Evolutionary conservation across 1,284 basidiomycete genomes (phyloP), one percentile per base, ranked within the genome.

Genomic region (Golubevia sp.): DNA sequence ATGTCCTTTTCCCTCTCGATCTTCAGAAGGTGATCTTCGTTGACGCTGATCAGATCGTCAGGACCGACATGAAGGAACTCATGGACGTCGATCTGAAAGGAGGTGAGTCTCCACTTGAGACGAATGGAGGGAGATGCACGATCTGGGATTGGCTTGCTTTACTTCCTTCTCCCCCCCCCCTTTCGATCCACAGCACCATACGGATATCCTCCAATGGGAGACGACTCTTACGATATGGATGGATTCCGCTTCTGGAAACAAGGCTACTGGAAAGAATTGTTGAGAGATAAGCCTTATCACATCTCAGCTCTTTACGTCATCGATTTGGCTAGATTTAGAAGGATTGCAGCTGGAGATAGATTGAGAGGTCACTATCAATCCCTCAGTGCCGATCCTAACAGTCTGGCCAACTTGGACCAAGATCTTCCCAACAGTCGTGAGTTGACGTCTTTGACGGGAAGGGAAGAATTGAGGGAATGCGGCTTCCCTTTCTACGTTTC

Each of bases 21-120:
- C 88, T 99, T 58, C 93, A 96, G 86, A 96, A 97, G 82, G 94
- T 99, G 65, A 96, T 99, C 73, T 99, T 99, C 83, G 96, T 99
- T 50, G 96, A 99, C 79, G 96, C 96, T 1, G 85, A 86, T 60
- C 85, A 25, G 79, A 98, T 99, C 65, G 94, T 99, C 5, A 89
- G 97, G 4, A 89, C 93, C n/a, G 96, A 99, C 84, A 85, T 99
- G 74, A 90, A 94, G 82, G 93, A 97, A 80, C 87, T 99, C 7
- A 91, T 97, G 8, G 91, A 97, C 72, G 84, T 97, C 56, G 92
- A 99, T 81, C 86, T 99, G 11, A 88, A 93, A 50, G 94, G 94
- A 0, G 67, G 66, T 18, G 67, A 63, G 61, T 30, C 44, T 21
- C 5, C 24, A 20, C 30, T 1, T 5, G 50, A n/a, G 13, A 24